A percentile compares a stretch with the other conserved stretches of the same genome.
Evolutionary conservation across 768 basidiomycete genomes (phyloP).

Genomic region (Termitomyces sp.): DNA sequence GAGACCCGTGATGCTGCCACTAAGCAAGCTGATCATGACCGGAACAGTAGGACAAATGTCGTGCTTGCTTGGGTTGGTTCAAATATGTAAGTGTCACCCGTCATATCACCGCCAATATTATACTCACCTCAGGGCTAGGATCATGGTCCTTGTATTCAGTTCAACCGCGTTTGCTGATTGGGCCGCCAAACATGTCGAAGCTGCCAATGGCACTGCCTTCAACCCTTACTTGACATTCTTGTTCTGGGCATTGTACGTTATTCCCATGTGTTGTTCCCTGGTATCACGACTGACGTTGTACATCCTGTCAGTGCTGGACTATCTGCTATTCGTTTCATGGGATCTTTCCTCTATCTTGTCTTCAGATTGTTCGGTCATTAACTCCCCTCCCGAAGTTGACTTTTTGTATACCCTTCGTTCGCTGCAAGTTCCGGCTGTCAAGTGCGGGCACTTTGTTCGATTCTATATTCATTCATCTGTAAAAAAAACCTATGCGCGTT

Average conservation of each 20-base stretch:
- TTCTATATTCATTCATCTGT: background rate
- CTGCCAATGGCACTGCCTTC: constrained; percentile 51
- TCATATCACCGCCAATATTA: background rate
- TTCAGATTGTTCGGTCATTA: constrained; percentile 66
- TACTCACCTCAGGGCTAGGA: constrained; percentile 27
- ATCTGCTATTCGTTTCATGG: constrained; percentile 75
- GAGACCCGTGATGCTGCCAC: constrained; percentile 84
- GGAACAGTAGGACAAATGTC: constrained; percentile 81
- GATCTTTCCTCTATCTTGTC: constrained; percentile 74
- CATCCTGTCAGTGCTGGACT: constrained; percentile 58
- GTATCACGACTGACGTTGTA: background rate
- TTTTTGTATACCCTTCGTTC: constrained; percentile 1
- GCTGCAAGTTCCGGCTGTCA: background rate
- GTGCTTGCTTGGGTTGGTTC: constrained; percentile 80
- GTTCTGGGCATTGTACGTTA: constrained; percentile 39
- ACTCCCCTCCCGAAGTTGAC: constrained; percentile 5
- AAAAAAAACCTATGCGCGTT: background rate
- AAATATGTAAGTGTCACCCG: constrained; percentile 58
- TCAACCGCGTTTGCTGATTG: constrained; percentile 72
- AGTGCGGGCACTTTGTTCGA: background rate
- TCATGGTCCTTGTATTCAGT: constrained; percentile 73
- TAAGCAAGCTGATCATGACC: constrained; percentile 84
- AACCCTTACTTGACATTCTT: constrained; percentile 89
- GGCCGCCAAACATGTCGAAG: constrained; percentile 54
- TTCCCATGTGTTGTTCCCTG: background rate